phyloP scores from a whole-genome alignment of 192 early-diverging fungal species.

The Coemansia sp. region DNA sequence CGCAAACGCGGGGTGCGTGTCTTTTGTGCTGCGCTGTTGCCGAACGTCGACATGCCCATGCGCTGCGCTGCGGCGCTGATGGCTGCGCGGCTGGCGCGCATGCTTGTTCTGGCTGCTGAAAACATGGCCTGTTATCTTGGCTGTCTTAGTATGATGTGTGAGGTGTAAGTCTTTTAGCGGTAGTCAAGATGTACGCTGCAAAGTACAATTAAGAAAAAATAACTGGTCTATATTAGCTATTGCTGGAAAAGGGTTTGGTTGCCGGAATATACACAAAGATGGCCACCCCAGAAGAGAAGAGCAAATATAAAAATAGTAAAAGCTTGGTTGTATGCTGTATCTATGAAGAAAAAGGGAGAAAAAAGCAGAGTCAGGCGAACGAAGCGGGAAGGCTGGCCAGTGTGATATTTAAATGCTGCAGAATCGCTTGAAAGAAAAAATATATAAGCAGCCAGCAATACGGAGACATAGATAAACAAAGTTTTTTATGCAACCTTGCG shows the following conservation, averaged over 20 bases:
- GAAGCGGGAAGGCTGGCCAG: neutral
- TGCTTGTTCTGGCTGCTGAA: constrained; percentile 15
- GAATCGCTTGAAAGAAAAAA: no score
- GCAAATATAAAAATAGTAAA: neutral
- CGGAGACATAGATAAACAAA: neutral
- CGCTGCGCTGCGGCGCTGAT: constrained; percentile 27
- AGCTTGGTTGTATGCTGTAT: no score
- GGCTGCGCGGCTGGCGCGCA: constrained; percentile 26
- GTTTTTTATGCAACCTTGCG: neutral
- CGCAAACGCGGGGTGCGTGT: constrained; percentile 38
- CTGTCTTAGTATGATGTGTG: neutral
- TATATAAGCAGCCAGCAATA: neutral
- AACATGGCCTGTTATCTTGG: constrained; percentile 15
- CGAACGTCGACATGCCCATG: constrained; percentile 39
- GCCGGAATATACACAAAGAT: neutral
- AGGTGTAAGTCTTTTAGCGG: no score
- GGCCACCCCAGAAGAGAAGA: neutral
- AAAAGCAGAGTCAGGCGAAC: neutral
- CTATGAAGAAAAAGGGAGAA: neutral
- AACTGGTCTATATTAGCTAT: neutral
- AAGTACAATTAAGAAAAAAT: neutral
- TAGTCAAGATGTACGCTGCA: no score
- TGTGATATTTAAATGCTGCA: neutral
- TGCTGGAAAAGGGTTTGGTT: neutral
- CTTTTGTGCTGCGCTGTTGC: constrained; percentile 7